These are phyloP conservation scores for Lecanicillium sp. DNA, from an alignment of 2,329 filamentous ascomycete species.

Conservation along the genomic window DNA sequence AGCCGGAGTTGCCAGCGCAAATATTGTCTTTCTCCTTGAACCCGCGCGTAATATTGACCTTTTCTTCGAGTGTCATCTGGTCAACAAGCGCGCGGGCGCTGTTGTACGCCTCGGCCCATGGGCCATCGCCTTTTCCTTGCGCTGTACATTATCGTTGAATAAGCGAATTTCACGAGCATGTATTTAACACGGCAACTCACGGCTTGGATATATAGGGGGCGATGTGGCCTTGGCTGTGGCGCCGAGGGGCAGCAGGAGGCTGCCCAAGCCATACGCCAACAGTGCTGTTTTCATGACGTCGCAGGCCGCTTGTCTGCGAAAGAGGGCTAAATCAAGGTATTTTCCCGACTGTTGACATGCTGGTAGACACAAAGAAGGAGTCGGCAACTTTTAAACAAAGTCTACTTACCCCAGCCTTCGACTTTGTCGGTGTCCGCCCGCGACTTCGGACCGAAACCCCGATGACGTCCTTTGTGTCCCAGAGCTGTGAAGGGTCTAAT, in stretches of 20 bases:
- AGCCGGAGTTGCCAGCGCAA: slow-evolving; percentile 40
- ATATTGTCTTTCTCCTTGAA: slow-evolving; percentile 42
- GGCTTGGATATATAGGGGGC: slow-evolving; percentile 18
- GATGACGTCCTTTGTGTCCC: slow-evolving; percentile 4
- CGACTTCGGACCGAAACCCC: slow-evolving; percentile 8
- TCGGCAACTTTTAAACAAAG: not conserved
- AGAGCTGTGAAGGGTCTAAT: not conserved
- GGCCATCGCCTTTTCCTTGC: slow-evolving; percentile 21
- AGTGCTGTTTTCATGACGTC: slow-evolving; percentile 2
- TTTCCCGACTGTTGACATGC: not conserved
- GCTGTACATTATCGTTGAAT: slow-evolving; percentile 15
- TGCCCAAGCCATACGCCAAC: not conserved
- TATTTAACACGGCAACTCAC: slow-evolving; percentile 9
- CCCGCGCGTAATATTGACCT: slow-evolving; percentile 43
- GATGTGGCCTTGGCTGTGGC: slow-evolving; percentile 10
- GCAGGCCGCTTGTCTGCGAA: not conserved
- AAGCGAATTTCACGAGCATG: not conserved
- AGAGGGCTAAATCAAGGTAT: too few relatives aligned
- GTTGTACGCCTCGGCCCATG: slow-evolving; percentile 51
- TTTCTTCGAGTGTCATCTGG: slow-evolving; percentile 60
- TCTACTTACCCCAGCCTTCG: not conserved
- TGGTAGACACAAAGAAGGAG: not conserved
- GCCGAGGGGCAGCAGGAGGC: slow-evolving; percentile 7
- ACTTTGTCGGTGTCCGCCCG: not conserved
- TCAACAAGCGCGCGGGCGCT: slow-evolving; percentile 49